Base-by-base conservation (phyloP, 2,329 filamentous ascomycete species). In the Pyrenophora seminiperda region DNA sequence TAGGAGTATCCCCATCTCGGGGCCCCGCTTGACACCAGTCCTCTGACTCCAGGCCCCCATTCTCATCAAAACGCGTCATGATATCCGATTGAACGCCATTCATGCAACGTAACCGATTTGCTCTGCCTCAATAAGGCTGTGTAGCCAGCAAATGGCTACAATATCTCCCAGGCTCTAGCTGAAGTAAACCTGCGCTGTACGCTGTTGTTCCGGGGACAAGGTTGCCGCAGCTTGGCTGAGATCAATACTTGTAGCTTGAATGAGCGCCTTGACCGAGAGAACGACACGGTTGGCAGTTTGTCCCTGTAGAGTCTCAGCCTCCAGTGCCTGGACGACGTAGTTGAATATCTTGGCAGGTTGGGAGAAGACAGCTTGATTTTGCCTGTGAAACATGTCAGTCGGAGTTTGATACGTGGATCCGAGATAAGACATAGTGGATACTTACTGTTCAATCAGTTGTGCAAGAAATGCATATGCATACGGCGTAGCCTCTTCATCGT, bases 401-500 rank as follows among this genome's bases (percentile, higher is more conserved):
- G 37, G 13, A 19, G 5, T 37, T 7, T 18, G 6, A 13, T 15
- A 14, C 19, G 27, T 33, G 15, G 14, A 2, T 24, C 15, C 5
- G 13, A 27, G 2, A 11, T 9, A 5, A 36, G 4, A n/a, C 15
- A 20, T n/a, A 15, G n/a, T 2, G 4, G 13, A 13, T 14, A 87
- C 91, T 83, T 85, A 97, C 94, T 95, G 89, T 62, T 95, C 89
- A 71, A 97, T 97, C 56, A 99, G 76, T 71, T 96, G 88, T 10
- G 90, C 87, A 50, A 99, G 79, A 76, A 96, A 99, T 36, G 87
- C 87, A 71, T 99, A 99, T 1, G 92, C 92, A 73, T 95, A 97
- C 11, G 94, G 94, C 15, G 94, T 94, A 3, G 94, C 94, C 77
- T 99, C 94, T 73, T 99, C 94, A 61, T 99, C 94, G 67, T 96